Evolutionary conservation across 2,329 filamentous ascomycete species (phyloP).

Genomic region (Fusarium lyarnte): DNA sequence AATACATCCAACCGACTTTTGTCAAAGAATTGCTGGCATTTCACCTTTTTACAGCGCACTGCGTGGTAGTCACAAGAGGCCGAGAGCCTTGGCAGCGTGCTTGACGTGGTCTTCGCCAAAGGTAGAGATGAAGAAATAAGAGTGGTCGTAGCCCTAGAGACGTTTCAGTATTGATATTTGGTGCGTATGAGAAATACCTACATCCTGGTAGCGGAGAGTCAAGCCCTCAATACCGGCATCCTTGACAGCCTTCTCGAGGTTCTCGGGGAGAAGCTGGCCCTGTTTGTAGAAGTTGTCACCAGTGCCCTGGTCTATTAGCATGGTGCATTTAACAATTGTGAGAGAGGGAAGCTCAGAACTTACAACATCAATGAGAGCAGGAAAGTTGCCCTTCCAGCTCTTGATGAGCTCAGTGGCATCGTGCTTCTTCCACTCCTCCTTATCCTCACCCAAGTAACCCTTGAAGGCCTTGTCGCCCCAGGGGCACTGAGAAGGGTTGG

Average conservation of each 20-base stretch:
- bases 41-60: conserved; percentile 35
- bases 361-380: conserved; percentile 88
- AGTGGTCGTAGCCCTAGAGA: conserved; percentile 86
- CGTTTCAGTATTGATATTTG: background rate
- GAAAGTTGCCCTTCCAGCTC: conserved; percentile 75
- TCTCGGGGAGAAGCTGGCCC: conserved; percentile 91
- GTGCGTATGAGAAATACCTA: conserved; percentile 46
- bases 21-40: conserved; percentile 15
- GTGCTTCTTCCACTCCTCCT: conserved; percentile 83
- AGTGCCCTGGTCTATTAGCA: conserved; percentile 69
- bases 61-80: conserved; percentile 46
- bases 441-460: conserved; percentile 85
- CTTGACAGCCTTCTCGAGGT: conserved; percentile 82
- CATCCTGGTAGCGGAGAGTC: conserved; percentile 82
- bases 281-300: conserved; percentile 98
- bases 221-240: conserved; percentile 78
- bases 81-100: conserved; percentile 87
- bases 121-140: conserved; percentile 94
- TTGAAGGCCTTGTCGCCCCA: conserved; percentile 97
- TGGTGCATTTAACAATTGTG: background rate
- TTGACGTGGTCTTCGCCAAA: conserved; percentile 92
- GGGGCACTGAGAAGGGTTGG: conserved; percentile 84
- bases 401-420: conserved; percentile 92
- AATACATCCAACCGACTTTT: conserved; percentile 15
- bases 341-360: conserved; percentile 47